Evolutionary conservation across 2,329 filamentous ascomycete species (phyloP).

Genomic region (Purpureocillium takamizusanense): DNA sequence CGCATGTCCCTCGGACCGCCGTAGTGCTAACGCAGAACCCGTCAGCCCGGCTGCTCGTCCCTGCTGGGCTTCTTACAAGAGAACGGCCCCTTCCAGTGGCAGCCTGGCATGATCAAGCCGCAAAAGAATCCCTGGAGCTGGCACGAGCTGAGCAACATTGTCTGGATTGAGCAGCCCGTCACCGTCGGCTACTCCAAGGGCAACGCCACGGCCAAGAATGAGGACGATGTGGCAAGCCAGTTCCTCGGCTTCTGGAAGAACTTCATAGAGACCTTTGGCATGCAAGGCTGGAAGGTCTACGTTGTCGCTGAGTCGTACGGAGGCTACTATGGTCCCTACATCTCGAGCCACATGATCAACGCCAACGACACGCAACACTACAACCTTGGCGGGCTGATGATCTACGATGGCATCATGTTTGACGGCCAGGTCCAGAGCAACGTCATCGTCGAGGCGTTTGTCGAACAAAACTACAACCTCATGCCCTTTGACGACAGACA

Average conservation of each 20-base stretch:
- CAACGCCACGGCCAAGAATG: neutral
- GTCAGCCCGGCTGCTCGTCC: conserved; percentile 44
- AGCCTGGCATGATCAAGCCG: conserved; percentile 58
- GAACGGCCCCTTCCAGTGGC: conserved; percentile 66
- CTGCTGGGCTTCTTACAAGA: conserved; percentile 65
- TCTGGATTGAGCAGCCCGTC: neutral
- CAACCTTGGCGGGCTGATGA: conserved; percentile 58
- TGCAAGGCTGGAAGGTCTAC: conserved; percentile 61
- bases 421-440: conserved; percentile 33
- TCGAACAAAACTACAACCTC: conserved; percentile 50
- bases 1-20: too few species aligned
- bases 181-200: conserved; percentile 1
- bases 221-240: neutral
- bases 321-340: conserved; percentile 61
- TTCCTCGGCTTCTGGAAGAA: conserved; percentile 60
- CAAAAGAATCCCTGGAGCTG: conserved; percentile 62
- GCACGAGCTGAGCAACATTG: conserved; percentile 23
- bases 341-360: conserved; percentile 64
- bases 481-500: conserved; percentile 57
- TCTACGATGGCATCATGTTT: conserved; percentile 63
- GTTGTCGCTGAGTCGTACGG: conserved; percentile 65
- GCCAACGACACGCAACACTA: conserved; percentile 56
- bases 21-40: too few species aligned
- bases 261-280: conserved; percentile 61
- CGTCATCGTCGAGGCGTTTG: conserved; percentile 46